Evolutionary conservation across 495 filamentous ascomycete species (phyloP).

Genomic region (Trichoderma erinaceum): DNA sequence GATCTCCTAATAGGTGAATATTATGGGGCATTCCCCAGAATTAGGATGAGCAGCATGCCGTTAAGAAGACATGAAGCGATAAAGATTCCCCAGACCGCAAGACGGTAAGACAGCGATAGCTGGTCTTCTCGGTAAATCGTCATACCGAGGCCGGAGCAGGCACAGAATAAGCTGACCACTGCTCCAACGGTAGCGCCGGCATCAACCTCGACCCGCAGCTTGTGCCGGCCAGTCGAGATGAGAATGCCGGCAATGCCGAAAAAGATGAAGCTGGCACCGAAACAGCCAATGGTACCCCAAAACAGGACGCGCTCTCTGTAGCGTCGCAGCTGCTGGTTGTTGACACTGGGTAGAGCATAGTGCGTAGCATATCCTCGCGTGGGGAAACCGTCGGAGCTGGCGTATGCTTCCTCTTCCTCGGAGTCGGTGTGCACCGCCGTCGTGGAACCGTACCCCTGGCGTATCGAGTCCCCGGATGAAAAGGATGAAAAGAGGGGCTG

Average conservation of each 20-base stretch:
- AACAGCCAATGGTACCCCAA: slow-evolving; percentile 38
- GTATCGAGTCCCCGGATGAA: slow-evolving; percentile 20
- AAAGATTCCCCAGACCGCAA: slow-evolving; percentile 42
- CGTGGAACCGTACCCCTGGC: slow-evolving; percentile 33
- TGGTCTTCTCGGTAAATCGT: slow-evolving; percentile 40
- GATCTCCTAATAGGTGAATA: background rate
- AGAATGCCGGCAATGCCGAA: slow-evolving; percentile 48
- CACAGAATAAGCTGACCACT: slow-evolving; percentile 48
- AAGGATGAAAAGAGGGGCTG: slow-evolving; percentile 29
- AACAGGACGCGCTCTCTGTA: slow-evolving; percentile 44
- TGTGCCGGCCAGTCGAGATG: slow-evolving; percentile 47
- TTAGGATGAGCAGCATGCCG: slow-evolving; percentile 44
- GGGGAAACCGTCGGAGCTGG: slow-evolving; percentile 31
- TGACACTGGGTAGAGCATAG: slow-evolving; percentile 39
- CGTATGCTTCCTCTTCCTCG: slow-evolving; percentile 24
- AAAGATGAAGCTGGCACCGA: slow-evolving; percentile 44
- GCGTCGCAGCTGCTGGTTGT: slow-evolving; percentile 33
- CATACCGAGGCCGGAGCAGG: slow-evolving; percentile 45
- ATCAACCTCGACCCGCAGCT: slow-evolving; percentile 51
- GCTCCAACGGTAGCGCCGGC: slow-evolving; percentile 54
- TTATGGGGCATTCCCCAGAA: slow-evolving; percentile 33
- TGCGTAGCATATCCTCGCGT: slow-evolving; percentile 32
- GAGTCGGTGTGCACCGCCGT: slow-evolving; percentile 25
- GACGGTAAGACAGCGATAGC: slow-evolving; percentile 34
- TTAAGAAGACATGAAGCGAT: slow-evolving; percentile 42